phyloP scores from a whole-genome alignment of 1,139 yeast species.

The Suhomyces taliae region DNA sequence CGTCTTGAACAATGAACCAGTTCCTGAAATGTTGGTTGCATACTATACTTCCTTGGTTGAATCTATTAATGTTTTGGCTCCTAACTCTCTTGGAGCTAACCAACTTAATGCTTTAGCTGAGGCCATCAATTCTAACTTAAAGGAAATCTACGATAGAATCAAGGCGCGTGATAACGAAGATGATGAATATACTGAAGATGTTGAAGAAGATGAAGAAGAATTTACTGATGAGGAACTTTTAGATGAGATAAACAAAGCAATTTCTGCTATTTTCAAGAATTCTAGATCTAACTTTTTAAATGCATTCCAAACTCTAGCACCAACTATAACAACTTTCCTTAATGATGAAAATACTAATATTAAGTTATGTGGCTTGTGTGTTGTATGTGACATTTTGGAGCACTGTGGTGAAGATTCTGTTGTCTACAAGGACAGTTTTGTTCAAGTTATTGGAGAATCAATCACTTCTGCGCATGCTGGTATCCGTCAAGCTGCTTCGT shows the following conservation, averaged over 20 bases:
- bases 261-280: constrained; percentile 72
- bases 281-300: constrained; percentile 60
- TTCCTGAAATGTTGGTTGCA: constrained; percentile 77
- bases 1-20: constrained; percentile 75
- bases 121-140: constrained; percentile 61
- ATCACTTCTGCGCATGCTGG: constrained; percentile 68
- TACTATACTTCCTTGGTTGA: constrained; percentile 74
- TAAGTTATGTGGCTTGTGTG: constrained; percentile 77
- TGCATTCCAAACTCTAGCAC: constrained; percentile 59
- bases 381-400: constrained; percentile 78
- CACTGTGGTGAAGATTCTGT: constrained; percentile 70
- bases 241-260: constrained; percentile 79
- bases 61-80: constrained; percentile 67
- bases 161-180: constrained; percentile 69
- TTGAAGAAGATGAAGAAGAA: constrained; percentile 79
- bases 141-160: constrained; percentile 70
- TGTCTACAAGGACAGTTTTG: constrained; percentile 63
- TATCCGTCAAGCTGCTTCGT: constrained; percentile 85
- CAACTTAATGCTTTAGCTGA: constrained; percentile 61
- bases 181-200: constrained; percentile 73
- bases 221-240: constrained; percentile 86
- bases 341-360: constrained; percentile 67
- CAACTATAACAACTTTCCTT: constrained; percentile 55
- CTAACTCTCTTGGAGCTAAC: constrained; percentile 53
- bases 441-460: constrained; percentile 62